Evolutionary conservation across 2,329 filamentous ascomycete genomes (phyloP).

Genomic region (Bipolaris sorokiniana): DNA sequence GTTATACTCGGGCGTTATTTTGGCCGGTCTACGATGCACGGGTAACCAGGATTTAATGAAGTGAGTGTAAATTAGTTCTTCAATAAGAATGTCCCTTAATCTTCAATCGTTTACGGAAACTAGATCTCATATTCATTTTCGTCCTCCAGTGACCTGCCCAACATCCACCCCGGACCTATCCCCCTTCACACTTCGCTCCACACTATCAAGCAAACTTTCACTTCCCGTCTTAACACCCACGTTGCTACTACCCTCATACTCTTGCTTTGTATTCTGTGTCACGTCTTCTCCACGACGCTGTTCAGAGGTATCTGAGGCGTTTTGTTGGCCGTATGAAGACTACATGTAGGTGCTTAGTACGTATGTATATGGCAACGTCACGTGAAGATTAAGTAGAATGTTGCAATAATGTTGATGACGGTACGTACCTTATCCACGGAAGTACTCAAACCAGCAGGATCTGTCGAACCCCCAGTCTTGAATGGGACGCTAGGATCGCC

Average conservation of each 20-base stretch:
- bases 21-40: not conserved
- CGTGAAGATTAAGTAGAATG: no score
- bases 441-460: slow-evolving; percentile 8
- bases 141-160: slow-evolving; percentile 2
- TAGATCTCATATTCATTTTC: not conserved
- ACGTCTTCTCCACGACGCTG: slow-evolving; percentile 17
- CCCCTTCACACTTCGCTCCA: slow-evolving; percentile 19
- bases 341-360: not conserved
- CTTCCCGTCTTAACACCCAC: slow-evolving; percentile 19
- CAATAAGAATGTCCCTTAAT: no score
- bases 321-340: slow-evolving; percentile 10
- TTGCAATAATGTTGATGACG: no score
- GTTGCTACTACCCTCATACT: slow-evolving; percentile 4
- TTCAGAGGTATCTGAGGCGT: slow-evolving; percentile 18
- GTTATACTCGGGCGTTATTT: not conserved
- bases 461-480: slow-evolving; percentile 6
- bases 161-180: slow-evolving; percentile 12
- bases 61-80: no score
- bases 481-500: slow-evolving; percentile 13
- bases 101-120: no score
- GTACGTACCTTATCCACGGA: slow-evolving; percentile 15
- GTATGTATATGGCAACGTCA: no score
- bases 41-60: no score
- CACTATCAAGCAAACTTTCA: slow-evolving; percentile 22
- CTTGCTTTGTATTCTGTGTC: slow-evolving; percentile 11